phyloP scores from a whole-genome alignment of 2,329 filamentous ascomycete genomes.

The Aspergillus pseudoglaucus region DNA sequence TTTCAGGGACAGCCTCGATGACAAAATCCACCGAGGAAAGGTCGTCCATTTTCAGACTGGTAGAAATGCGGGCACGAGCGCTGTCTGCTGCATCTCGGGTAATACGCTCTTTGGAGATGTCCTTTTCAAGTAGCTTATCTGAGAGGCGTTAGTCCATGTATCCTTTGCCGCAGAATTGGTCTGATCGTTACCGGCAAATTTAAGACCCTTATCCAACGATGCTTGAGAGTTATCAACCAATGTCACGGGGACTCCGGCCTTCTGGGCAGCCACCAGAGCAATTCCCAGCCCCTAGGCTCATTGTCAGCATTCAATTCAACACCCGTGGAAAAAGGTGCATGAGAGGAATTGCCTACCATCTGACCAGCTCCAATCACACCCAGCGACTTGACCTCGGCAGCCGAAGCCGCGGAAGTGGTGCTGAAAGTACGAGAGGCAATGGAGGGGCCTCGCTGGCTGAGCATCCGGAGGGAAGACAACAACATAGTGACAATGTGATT shows the following conservation, averaged over 20 bases:
- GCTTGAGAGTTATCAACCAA: conserved; percentile 78
- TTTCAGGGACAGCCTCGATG: conserved; percentile 95
- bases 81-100: conserved; percentile 73
- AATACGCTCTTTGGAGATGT: conserved; percentile 80
- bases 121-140: conserved; percentile 91
- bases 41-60: conserved; percentile 67
- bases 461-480: conserved; percentile 26
- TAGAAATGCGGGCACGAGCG: conserved; percentile 61
- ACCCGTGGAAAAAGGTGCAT: not conserved
- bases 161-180: not conserved
- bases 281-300: conserved; percentile 78
- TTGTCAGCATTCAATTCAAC: not conserved
- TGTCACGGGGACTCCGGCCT: conserved; percentile 74
- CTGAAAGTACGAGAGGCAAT: conserved; percentile 57
- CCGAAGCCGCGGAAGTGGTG: conserved; percentile 55
- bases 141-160: conserved; percentile 3
- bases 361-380: conserved; percentile 93
- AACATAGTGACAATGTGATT: conserved; percentile 22
- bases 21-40: conserved; percentile 87
- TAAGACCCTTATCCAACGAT: conserved; percentile 79
- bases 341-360: conserved; percentile 59
- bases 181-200: conserved; percentile 67
- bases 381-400: conserved; percentile 72
- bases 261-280: conserved; percentile 84
- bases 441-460: conserved; percentile 27